Conservation (phyloP, 2,329 filamentous ascomycete genomes). For the Eurotiales sp. region DNA sequence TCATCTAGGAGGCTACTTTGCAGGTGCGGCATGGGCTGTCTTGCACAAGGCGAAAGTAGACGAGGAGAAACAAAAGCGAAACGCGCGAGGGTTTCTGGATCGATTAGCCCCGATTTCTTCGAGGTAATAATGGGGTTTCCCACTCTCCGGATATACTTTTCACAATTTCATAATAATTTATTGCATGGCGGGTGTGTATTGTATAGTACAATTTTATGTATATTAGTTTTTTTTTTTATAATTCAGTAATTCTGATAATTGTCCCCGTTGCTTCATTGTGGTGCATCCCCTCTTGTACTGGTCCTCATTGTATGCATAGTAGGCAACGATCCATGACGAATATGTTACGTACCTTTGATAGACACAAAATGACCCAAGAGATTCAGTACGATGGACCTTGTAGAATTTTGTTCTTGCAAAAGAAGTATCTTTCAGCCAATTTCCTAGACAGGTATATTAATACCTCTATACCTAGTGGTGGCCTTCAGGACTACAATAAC, state of each 20-base stretch:
- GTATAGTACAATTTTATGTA: not conserved
- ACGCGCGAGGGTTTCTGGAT: conserved; percentile 14
- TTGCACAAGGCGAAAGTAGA: conserved; percentile 20
- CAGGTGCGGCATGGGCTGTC: conserved; percentile 29
- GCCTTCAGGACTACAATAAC: no score
- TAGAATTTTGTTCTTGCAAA: no score
- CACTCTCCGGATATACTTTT: not conserved
- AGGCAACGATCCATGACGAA: no score
- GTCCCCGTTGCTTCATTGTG: no score
- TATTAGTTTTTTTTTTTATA: not conserved
- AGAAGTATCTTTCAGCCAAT: no score
- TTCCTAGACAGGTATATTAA: no score
- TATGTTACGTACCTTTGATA: no score
- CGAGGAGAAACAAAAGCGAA: conserved; percentile 16
- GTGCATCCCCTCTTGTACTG: no score
- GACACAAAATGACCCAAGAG: no score
- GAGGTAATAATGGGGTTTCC: not conserved
- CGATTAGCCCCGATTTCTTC: conserved; percentile 1
- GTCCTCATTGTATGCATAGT: no score
- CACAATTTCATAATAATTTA: not conserved
- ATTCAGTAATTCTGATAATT: not conserved
- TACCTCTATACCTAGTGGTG: no score
- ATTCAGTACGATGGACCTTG: no score
- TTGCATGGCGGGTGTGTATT: not conserved
- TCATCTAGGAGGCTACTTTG: conserved; percentile 41